Conservation (phyloP, 345 rosid genomes). For the Populus tremula region DNA sequence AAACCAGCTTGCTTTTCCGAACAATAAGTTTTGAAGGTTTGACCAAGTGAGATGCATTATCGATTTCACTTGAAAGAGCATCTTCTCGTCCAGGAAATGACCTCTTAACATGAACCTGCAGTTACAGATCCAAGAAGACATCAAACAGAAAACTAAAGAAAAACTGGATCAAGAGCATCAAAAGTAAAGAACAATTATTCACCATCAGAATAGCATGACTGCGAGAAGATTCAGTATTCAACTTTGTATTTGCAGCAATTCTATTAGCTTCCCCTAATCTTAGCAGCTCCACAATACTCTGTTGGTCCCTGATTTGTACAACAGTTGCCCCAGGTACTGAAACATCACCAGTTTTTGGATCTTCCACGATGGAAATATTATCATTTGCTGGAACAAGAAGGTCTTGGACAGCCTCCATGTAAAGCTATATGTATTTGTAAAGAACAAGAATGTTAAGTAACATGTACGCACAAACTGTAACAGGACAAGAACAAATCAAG, state of each 20-base stretch:
- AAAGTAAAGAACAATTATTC: background rate
- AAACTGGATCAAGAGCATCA: background rate
- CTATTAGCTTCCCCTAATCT: conserved; percentile 37
- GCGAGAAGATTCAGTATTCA: conserved; percentile 36
- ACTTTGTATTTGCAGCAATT: conserved; percentile 35
- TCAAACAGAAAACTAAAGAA: background rate
- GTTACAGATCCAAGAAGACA: background rate
- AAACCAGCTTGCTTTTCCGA: conserved; percentile 32
- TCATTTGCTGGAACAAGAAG: conserved; percentile 33
- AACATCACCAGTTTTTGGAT: conserved; percentile 36
- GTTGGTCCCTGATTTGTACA: conserved; percentile 30
- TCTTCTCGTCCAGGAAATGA: conserved; percentile 26
- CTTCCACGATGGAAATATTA: conserved; percentile 33
- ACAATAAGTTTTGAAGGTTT: conserved; percentile 33
- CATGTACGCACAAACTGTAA: background rate
- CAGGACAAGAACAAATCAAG: background rate
- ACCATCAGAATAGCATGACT: conserved; percentile 39
- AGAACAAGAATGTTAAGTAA: conserved; percentile 5
- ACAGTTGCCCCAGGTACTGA: conserved; percentile 36
- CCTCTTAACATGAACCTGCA: conserved; percentile 30
- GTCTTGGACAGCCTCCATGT: conserved; percentile 36
- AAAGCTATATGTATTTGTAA: conserved; percentile 21
- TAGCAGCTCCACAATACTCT: conserved; percentile 29
- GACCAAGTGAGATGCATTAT: conserved; percentile 26
- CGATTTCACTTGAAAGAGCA: conserved; percentile 15